Percentiles rank a stretch among this genome's conserved stretches.
These are phyloP conservation scores for Sporisorium exsertum DNA, from an alignment of 1,284 basidiomycete genomes.

Conservation along the genomic window DNA sequence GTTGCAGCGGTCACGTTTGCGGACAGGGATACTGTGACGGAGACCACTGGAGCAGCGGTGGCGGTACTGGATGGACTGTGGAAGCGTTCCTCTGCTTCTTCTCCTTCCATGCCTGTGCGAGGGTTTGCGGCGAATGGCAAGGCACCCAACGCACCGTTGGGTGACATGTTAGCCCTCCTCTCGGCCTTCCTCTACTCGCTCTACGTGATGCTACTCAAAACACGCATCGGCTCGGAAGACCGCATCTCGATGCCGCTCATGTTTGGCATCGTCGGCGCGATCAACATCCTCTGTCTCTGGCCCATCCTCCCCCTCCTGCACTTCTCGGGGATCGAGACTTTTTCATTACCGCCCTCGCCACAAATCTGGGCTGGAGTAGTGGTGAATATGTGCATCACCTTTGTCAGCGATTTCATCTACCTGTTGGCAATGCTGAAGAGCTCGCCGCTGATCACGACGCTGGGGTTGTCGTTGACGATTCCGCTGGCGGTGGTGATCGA, in stretches of 20 bases:
- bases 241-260: conserved; percentile 72
- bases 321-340: conserved; percentile 78
- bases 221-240: conserved; percentile 71
- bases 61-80: conserved; percentile 24
- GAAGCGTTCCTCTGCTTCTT: conserved; percentile 11
- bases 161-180: conserved; percentile 63
- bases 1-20: conserved; percentile 80
- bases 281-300: conserved; percentile 85
- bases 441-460: conserved; percentile 84
- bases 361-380: conserved; percentile 78
- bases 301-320: conserved; percentile 86
- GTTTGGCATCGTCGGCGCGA: conserved; percentile 78
- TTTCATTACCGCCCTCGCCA: conserved; percentile 78
- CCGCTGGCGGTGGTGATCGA: conserved; percentile 87
- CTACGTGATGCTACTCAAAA: conserved; percentile 91
- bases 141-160: conserved; percentile 55
- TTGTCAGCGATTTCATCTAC: conserved; percentile 64
- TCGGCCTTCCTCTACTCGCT: conserved; percentile 78
- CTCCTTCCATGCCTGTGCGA: not conserved
- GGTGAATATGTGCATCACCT: conserved; percentile 79
- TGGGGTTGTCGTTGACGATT: conserved; percentile 95
- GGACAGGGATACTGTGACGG: conserved; percentile 52
- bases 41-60: conserved; percentile 1
- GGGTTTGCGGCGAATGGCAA: conserved; percentile 2
- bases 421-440: conserved; percentile 91